Conservation (phyloP, 148 eudicot species). For the Cornus florida region DNA sequence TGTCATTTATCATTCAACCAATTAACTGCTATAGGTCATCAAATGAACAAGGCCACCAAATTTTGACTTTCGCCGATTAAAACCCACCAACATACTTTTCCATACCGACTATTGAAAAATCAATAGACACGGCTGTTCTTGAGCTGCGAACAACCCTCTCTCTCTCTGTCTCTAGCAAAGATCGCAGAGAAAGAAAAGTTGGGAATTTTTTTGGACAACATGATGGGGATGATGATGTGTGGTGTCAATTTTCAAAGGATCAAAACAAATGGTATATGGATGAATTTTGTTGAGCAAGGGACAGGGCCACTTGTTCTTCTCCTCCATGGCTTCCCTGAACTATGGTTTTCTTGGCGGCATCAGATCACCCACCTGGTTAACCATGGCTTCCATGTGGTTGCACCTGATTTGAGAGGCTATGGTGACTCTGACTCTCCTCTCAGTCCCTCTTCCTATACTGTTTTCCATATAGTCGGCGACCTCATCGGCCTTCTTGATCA, state of each 20-base stretch:
- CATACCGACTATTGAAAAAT: not conserved
- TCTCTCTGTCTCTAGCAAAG: not conserved
- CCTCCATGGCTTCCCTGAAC: slow-evolving; percentile 63
- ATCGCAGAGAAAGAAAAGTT: not conserved
- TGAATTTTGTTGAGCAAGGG: slow-evolving; percentile 56
- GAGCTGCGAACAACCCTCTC: not conserved
- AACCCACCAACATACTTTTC: not conserved
- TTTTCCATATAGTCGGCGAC: slow-evolving; percentile 48
- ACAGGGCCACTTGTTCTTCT: slow-evolving; percentile 51
- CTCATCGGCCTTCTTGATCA: slow-evolving; percentile 51
- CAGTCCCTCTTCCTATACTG: slow-evolving; percentile 46
- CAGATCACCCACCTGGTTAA: slow-evolving; percentile 44
- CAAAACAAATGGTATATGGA: slow-evolving; percentile 44
- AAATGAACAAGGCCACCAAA: no score
- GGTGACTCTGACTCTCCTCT: slow-evolving; percentile 53
- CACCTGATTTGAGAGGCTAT: slow-evolving; percentile 58
- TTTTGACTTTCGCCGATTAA: no score
- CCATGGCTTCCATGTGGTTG: slow-evolving; percentile 50
- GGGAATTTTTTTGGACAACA: not conserved
- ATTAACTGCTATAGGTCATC: no score
- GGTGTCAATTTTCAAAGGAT: slow-evolving; percentile 33
- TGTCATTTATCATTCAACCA: no score
- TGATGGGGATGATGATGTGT: slow-evolving; percentile 14
- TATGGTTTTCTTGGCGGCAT: slow-evolving; percentile 64
- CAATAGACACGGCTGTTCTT: slow-evolving; percentile 1